phyloP scores from a whole-genome alignment of 305 asterid genomes.

The Fraxinus ornus region DNA sequence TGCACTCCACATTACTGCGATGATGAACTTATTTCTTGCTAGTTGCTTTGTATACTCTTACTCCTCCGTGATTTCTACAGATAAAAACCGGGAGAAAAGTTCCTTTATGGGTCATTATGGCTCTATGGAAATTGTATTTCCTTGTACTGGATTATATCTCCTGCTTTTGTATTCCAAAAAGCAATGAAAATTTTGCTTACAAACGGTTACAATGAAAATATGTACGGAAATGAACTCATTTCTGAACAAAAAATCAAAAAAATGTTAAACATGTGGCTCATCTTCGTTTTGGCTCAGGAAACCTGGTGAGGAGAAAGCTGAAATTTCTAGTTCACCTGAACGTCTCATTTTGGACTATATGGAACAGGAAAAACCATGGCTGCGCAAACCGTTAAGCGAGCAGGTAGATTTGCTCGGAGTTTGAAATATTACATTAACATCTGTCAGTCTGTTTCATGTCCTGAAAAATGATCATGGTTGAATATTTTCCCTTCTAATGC shows the following conservation, averaged over 20 bases:
- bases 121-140: background rate
- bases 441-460: background rate
- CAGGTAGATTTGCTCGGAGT: slow-evolving; percentile 41
- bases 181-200: background rate
- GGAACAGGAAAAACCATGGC: slow-evolving; percentile 64
- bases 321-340: slow-evolving; percentile 35
- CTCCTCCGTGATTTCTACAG: background rate
- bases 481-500: slow-evolving; percentile 23
- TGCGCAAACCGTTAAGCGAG: slow-evolving; percentile 61
- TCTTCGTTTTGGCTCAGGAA: slow-evolving; percentile 32
- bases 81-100: background rate
- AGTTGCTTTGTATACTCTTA: background rate
- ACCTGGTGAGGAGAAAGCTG: slow-evolving; percentile 37
- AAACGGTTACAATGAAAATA: background rate
- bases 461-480: slow-evolving; percentile 21
- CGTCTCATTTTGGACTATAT: slow-evolving; percentile 50
- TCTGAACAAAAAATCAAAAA: background rate
- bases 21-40: background rate
- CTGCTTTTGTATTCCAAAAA: background rate
- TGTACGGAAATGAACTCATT: background rate
- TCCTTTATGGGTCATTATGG: background rate
- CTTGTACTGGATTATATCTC: background rate
- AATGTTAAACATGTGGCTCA: background rate
- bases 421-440: slow-evolving; percentile 2
- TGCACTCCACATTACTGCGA: background rate